These are phyloP conservation scores for Paxillus ammoniavirescens DNA, from an alignment of 768 basidiomycete species.

Conservation along the genomic window DNA sequence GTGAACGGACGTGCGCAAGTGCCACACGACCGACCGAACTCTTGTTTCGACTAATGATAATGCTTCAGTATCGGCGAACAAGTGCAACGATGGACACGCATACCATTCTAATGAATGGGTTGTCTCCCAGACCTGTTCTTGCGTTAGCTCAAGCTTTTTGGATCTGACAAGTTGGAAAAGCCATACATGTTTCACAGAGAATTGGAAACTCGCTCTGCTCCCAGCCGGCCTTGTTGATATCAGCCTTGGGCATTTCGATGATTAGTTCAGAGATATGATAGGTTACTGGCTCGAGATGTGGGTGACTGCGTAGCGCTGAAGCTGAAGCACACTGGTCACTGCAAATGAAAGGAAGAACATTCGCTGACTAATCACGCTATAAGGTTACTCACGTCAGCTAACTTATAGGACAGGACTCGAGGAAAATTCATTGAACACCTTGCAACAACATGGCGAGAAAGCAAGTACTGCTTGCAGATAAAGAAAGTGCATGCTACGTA, in stretches of 20 bases:
- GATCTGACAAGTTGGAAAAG: background rate
- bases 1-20: slow-evolving; percentile 97
- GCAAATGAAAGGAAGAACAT: background rate
- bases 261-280: background rate
- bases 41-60: slow-evolving; percentile 93
- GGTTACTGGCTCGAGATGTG: background rate
- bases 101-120: slow-evolving; percentile 95
- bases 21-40: slow-evolving; percentile 93
- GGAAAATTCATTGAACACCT: background rate
- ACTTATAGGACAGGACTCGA: no score
- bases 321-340: no score
- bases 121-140: slow-evolving; percentile 71
- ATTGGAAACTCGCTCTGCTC: slow-evolving; percentile 93
- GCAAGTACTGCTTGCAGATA: slow-evolving; percentile 1
- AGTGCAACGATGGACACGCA: slow-evolving; percentile 17
- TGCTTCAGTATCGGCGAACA: background rate
- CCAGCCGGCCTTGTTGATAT: slow-evolving; percentile 94
- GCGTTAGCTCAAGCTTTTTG: slow-evolving; percentile 5
- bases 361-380: slow-evolving; percentile 28
- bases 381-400: no score
- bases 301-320: background rate
- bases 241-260: slow-evolving; percentile 70
- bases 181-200: slow-evolving; percentile 88
- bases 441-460: background rate
- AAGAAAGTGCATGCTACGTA: slow-evolving; percentile 26